Conservation (phyloP, 768 basidiomycete genomes). For the Lepiota brunneoincarnata region DNA sequence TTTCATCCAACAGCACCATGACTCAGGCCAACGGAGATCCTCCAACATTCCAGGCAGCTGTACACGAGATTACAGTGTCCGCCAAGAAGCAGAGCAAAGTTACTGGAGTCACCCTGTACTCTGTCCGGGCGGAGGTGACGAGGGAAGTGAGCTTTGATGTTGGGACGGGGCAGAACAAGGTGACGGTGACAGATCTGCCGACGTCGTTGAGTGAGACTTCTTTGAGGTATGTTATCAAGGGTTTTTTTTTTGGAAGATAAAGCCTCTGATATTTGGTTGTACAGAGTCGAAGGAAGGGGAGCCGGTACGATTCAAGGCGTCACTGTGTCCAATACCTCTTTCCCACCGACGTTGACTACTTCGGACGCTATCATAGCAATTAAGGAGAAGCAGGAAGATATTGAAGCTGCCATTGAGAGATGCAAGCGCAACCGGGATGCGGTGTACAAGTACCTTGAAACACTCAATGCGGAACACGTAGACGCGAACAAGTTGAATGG, state of each 20-base stretch:
- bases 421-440: slow-evolving; percentile 23
- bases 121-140: slow-evolving; percentile 34
- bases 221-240: slow-evolving; percentile 27
- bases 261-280: slow-evolving; percentile 2
- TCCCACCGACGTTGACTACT: slow-evolving; percentile 16
- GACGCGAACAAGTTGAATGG: slow-evolving; percentile 22
- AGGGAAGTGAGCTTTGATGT: slow-evolving; percentile 31
- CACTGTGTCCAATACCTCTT: slow-evolving; percentile 22
- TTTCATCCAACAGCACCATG: background rate
- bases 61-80: slow-evolving; percentile 21
- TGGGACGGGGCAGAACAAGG: slow-evolving; percentile 35
- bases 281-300: slow-evolving; percentile 42
- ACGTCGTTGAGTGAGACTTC: slow-evolving; percentile 32
- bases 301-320: slow-evolving; percentile 46
- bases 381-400: slow-evolving; percentile 18
- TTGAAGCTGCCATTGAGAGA: slow-evolving; percentile 26
- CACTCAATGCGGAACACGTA: slow-evolving; percentile 27
- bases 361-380: slow-evolving; percentile 27
- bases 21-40: background rate
- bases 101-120: slow-evolving; percentile 30
- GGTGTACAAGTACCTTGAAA: slow-evolving; percentile 30
- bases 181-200: slow-evolving; percentile 35
- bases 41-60: slow-evolving; percentile 12
- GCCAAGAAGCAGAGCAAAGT: slow-evolving; percentile 31
- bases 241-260: background rate